Conservation (phyloP, 139 green algal species). For the Eudorina sp. region DNA sequence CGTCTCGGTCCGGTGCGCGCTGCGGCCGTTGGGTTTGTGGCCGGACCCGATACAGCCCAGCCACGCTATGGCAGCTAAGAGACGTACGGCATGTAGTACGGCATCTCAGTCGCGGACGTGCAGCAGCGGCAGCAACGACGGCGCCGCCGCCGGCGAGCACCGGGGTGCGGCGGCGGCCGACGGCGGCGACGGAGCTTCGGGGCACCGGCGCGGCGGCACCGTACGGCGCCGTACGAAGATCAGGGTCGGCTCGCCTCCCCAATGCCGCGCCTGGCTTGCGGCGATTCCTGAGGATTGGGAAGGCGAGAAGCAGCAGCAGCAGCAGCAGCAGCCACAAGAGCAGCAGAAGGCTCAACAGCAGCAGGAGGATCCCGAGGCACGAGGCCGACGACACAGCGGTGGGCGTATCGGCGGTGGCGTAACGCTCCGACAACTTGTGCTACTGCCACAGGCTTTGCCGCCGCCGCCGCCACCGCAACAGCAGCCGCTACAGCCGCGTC, state of each 20-base stretch:
- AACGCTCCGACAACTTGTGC: background rate
- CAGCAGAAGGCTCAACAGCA: background rate
- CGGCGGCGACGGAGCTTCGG: background rate
- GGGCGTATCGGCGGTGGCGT: too few species aligned
- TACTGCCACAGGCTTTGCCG: background rate
- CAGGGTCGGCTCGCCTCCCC: background rate
- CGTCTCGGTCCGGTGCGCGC: background rate
- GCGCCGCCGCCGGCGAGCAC: too few species aligned
- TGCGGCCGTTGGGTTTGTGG: constrained; percentile 4
- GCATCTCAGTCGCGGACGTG: too few species aligned
- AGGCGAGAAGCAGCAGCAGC: background rate
- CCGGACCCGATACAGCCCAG: background rate
- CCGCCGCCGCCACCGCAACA: background rate
- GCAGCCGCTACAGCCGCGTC: background rate
- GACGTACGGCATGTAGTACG: too few species aligned
- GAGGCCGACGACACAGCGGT: too few species aligned
- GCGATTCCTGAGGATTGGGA: background rate
- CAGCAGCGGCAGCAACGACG: too few species aligned
- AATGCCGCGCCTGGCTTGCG: background rate
- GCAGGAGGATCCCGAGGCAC: background rate
- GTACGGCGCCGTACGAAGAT: too few species aligned
- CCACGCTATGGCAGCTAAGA: background rate
- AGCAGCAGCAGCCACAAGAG: background rate
- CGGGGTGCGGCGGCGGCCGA: too few species aligned
- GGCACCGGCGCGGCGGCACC: background rate